Evolutionary conservation across 148 eudicot genomes (phyloP), one percentile per base, ranked within the genome.

Genomic region (Rhododendron simsii): DNA sequence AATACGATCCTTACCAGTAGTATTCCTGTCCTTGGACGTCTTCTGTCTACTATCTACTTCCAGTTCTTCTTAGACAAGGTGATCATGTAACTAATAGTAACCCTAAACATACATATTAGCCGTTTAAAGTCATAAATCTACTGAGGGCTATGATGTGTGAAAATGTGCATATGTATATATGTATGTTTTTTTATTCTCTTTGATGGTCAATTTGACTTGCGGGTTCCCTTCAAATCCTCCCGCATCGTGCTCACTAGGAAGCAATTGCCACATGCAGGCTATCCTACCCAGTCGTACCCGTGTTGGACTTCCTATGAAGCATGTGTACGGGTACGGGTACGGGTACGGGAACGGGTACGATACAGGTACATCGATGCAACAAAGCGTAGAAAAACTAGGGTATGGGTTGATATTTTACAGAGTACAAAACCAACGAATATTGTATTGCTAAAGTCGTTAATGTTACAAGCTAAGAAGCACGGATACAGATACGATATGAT

Each of bases 61-160:
- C 98, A 96, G 88, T 96, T 95, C 90, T 96, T 96, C 90, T 90
- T 96, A 79, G 99, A 96, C 92, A 96, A 96, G 99, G 99, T 96
- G 88, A 90, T 84, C 81, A 33, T 55, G 45, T 83, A 37, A 37
- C 2, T 10, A 51, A 61, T 75, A 33, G 41, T 83, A 69, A 14
- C 84, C 67, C 7, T 84, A 85, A 41, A 8, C 35, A 18, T 79
- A 79, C 20, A 47, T 47, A 79, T 53, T 63, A 63, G 35, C 74
- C 23, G n/a, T 82, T 28, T 39, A 23, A 63, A 74, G 55, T 82
- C 53, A 39, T 63, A 41, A 9, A 39, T 26, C 45, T 59, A 35
- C 26, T 63, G 41, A 23, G 50, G 30, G 41, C 44, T 12, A 28
- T 12, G n/a, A 45, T 65, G 51, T 83, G 30, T 45, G 59, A 53